phyloP scores from a whole-genome alignment of 305 asterid species.

The Fraxinus greggii region DNA sequence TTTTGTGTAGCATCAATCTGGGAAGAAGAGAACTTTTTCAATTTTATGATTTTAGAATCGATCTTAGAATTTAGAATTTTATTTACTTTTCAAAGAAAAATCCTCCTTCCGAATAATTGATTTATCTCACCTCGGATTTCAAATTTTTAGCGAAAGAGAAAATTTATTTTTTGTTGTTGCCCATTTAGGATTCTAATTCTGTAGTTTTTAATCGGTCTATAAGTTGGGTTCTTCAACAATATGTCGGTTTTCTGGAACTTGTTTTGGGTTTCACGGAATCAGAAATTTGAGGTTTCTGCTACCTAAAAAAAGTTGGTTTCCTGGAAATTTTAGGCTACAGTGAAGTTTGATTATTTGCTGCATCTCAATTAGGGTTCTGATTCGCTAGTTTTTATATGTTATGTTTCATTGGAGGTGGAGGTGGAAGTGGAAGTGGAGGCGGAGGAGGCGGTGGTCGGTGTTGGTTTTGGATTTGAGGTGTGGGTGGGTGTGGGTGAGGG shows the following conservation, averaged over 20 bases:
- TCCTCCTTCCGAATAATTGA: not conserved
- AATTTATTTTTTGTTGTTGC: not conserved
- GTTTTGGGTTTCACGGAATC: constrained; percentile 3
- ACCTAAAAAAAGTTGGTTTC: not conserved
- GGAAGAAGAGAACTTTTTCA: not conserved
- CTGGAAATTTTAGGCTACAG: not conserved
- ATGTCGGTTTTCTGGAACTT: not conserved
- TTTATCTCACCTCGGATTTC: not conserved
- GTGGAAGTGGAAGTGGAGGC: too few species aligned
- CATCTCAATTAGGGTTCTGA: not conserved
- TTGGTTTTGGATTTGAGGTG: too few species aligned
- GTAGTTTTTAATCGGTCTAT: not conserved
- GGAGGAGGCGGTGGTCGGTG: too few species aligned
- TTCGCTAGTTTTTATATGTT: not conserved
- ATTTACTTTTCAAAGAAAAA: too few species aligned
- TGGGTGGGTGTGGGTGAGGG: too few species aligned
- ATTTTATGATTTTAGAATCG: not conserved
- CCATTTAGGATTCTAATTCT: not conserved
- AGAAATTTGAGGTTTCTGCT: not conserved
- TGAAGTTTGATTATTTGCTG: not conserved
- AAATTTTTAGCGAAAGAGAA: not conserved
- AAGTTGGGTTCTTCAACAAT: not conserved
- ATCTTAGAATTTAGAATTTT: not conserved
- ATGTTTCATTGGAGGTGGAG: not conserved
- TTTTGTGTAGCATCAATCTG: not conserved